Conservation (phyloP, 2,329 filamentous ascomycete species). For the Alternaria novae-zelandiae region DNA sequence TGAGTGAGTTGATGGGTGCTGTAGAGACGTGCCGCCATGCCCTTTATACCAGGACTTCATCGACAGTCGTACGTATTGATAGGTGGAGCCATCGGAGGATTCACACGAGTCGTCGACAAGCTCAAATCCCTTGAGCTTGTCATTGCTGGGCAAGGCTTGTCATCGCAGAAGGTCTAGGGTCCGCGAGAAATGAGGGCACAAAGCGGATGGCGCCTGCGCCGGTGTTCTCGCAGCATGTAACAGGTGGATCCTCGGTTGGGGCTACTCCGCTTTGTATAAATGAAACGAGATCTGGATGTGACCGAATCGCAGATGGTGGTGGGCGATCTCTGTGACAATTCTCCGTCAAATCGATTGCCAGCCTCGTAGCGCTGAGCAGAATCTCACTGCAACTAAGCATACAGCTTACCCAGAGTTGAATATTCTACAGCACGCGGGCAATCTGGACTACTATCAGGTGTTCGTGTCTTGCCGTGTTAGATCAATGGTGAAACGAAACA, state of each 20-base stretch:
- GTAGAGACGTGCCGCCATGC: neutral
- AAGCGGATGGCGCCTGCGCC: neutral
- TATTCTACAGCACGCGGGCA: neutral
- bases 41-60: slow-evolving; percentile 21
- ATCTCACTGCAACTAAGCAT: neutral
- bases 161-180: neutral
- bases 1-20: neutral
- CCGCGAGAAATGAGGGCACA: slow-evolving; percentile 1
- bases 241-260: neutral
- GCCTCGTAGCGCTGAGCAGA: neutral
- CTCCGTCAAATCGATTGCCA: neutral
- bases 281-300: neutral
- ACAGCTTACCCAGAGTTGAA: neutral
- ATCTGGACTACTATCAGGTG: neutral
- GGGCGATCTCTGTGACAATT: neutral
- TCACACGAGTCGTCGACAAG: neutral
- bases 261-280: neutral
- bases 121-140: slow-evolving; percentile 4
- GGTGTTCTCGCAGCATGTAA: neutral
- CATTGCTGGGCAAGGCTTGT: slow-evolving; percentile 11
- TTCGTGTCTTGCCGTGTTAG: neutral
- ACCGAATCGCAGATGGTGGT: neutral
- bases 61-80: neutral
- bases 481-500: slow-evolving; percentile 28
- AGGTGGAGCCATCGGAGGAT: neutral